These are phyloP conservation scores for Pouteria campechiana DNA, from an alignment of 179 eudicot species.

Conservation along the genomic window DNA sequence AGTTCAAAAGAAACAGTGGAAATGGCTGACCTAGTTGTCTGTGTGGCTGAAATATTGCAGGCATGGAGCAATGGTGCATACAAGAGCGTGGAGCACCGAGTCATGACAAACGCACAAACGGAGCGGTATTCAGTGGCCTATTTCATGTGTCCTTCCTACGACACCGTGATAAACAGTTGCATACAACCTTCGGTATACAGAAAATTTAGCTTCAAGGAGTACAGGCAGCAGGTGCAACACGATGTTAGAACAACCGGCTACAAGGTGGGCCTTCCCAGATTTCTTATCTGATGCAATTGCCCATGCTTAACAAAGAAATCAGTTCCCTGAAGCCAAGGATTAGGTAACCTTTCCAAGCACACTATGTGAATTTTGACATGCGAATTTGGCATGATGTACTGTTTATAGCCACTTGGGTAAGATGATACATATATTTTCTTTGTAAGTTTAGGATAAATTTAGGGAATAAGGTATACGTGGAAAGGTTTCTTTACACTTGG, in stretches of 20 bases:
- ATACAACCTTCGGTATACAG: constrained; percentile 40
- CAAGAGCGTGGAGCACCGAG: constrained; percentile 83
- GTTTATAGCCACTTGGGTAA: no score
- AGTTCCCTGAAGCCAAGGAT: no score
- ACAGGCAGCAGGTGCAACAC: constrained; percentile 51
- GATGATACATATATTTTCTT: no score
- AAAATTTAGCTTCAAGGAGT: constrained; percentile 62
- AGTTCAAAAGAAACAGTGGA: no score
- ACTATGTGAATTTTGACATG: no score
- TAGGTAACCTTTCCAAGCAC: no score
- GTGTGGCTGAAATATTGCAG: constrained; percentile 27
- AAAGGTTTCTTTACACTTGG: no score
- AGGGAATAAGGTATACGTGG: no score
- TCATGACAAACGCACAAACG: constrained; percentile 32
- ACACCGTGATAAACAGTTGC: constrained; percentile 49
- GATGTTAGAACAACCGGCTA: constrained; percentile 53
- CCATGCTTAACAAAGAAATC: no score
- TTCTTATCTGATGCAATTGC: constrained; percentile 17
- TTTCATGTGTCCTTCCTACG: constrained; percentile 73
- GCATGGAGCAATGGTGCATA: constrained; percentile 92
- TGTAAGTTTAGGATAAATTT: no score
- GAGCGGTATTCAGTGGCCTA: constrained; percentile 86
- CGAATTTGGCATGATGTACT: no score
- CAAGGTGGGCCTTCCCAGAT: constrained; percentile 72
- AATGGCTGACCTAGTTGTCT: no score